phyloP scores from a whole-genome alignment of 106 monocot genomes.

The Dioscorea alata region DNA sequence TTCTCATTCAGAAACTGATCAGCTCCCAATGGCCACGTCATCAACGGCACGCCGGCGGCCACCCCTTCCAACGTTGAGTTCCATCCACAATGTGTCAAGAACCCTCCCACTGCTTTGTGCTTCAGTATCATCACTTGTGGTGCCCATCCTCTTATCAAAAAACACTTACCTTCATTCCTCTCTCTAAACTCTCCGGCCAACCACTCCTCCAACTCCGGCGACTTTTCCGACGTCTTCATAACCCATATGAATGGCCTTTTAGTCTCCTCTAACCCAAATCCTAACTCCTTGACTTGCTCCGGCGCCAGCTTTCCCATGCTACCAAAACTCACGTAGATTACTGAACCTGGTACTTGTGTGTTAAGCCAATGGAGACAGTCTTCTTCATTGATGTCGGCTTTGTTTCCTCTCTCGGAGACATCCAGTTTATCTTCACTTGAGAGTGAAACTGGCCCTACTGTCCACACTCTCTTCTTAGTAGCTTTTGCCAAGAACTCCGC shows the following conservation, averaged over 20 bases:
- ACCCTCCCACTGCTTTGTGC: constrained; percentile 13
- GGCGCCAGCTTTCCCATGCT: not conserved
- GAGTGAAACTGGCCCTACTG: not conserved
- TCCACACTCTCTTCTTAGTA: constrained; percentile 2
- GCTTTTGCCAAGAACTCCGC: not conserved
- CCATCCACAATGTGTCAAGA: constrained; percentile 27
- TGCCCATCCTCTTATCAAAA: constrained; percentile 16
- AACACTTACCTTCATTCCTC: not conserved
- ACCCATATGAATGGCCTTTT: not conserved
- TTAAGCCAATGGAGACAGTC: not conserved
- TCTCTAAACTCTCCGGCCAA: not conserved
- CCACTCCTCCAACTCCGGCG: not conserved
- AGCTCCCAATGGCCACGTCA: constrained; percentile 15
- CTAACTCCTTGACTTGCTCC: not conserved
- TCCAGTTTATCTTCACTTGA: not conserved
- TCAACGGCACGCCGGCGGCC: constrained; percentile 19
- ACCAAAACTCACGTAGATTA: constrained; percentile 10
- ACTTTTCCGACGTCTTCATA: not conserved
- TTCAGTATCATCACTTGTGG: constrained; percentile 11
- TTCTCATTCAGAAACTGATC: constrained; percentile 28
- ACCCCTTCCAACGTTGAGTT: constrained; percentile 14
- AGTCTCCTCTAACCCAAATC: not conserved
- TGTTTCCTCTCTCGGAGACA: constrained; percentile 5
- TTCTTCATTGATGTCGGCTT: not conserved
- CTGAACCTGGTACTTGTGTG: not conserved